Percentiles rank a stretch among this genome's conserved stretches.
phyloP scores from a whole-genome alignment of 805 yeast species.

The Blastobotrys attinorum region DNA sequence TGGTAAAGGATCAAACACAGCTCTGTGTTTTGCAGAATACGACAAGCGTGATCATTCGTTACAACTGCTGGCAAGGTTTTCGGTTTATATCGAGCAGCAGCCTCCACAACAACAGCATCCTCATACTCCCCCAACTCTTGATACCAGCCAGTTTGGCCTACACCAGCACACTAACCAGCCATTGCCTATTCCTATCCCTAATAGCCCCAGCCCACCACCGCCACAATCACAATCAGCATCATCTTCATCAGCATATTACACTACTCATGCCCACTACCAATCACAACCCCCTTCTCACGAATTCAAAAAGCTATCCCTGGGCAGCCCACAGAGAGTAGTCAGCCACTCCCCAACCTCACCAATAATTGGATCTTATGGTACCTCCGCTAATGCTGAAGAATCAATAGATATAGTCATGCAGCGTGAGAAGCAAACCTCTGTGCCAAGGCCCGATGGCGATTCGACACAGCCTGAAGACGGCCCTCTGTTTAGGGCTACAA shows the following conservation, averaged over 20 bases:
- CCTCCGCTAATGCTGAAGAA: slow-evolving; percentile 3
- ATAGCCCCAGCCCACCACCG: not conserved
- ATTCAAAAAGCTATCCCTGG: too few species aligned
- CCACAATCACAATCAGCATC: not conserved
- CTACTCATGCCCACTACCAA: not conserved
- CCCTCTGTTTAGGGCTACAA: slow-evolving; percentile 36
- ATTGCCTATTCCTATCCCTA: not conserved
- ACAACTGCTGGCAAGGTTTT: slow-evolving; percentile 26
- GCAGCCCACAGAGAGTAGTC: not conserved
- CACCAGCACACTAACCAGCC: too few species aligned
- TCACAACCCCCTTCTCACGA: not conserved
- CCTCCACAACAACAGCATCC: not conserved
- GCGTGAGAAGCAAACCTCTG: slow-evolving; percentile 12
- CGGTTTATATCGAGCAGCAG: slow-evolving; percentile 26
- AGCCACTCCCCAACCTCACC: not conserved
- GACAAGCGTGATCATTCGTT: slow-evolving; percentile 27
- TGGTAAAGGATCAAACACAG: slow-evolving; percentile 26
- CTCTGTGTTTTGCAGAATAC: slow-evolving; percentile 35
- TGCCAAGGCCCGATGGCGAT: slow-evolving; percentile 24
- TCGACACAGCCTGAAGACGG: slow-evolving; percentile 35
- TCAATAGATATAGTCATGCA: slow-evolving; percentile 8
- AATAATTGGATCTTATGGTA: not conserved
- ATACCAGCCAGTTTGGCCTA: slow-evolving; percentile 1
- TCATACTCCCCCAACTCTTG: slow-evolving; percentile 4
- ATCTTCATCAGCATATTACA: not conserved